Evolutionary conservation across 2,329 filamentous ascomycete species (phyloP).

Genomic region (Colletotrichum caudatum): DNA sequence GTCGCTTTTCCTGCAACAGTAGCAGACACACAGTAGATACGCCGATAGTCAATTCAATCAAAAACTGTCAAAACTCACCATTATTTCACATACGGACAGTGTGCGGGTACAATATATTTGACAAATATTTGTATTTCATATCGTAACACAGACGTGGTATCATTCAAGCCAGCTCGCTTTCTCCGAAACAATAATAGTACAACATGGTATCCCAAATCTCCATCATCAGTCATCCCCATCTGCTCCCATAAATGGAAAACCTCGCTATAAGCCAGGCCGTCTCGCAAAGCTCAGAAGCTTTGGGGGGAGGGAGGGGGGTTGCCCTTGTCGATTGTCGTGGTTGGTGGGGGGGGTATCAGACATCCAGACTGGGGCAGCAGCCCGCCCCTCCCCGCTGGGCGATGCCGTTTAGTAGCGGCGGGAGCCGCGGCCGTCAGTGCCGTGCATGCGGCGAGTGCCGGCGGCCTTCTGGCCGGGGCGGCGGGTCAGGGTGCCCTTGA

Average conservation of each 20-base stretch:
- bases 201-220: conserved; percentile 15
- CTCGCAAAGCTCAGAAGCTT: not conserved
- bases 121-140: conserved; percentile 1
- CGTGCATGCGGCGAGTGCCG: conserved; percentile 79
- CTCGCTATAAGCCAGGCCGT: not conserved
- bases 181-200: conserved; percentile 26
- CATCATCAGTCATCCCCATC: conserved; percentile 21
- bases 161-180: conserved; percentile 21
- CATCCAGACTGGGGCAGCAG: too few species aligned
- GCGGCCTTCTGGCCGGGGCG: conserved; percentile 76
- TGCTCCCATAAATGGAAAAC: conserved; percentile 14
- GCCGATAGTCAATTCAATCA: not conserved
- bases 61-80: not conserved
- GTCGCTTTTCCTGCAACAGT: not conserved
- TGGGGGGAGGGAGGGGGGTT: too few species aligned
- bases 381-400: too few species aligned
- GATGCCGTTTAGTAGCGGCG: conserved; percentile 46
- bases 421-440: conserved; percentile 76
- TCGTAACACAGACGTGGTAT: conserved; percentile 35
- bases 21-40: not conserved
- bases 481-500: conserved; percentile 77
- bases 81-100: not conserved
- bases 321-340: not conserved
- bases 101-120: not conserved
- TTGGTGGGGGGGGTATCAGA: not conserved